These are phyloP conservation scores for Pseudopyricularia cyperi DNA, from an alignment of 2,329 filamentous ascomycete genomes.

Conservation along the genomic window DNA sequence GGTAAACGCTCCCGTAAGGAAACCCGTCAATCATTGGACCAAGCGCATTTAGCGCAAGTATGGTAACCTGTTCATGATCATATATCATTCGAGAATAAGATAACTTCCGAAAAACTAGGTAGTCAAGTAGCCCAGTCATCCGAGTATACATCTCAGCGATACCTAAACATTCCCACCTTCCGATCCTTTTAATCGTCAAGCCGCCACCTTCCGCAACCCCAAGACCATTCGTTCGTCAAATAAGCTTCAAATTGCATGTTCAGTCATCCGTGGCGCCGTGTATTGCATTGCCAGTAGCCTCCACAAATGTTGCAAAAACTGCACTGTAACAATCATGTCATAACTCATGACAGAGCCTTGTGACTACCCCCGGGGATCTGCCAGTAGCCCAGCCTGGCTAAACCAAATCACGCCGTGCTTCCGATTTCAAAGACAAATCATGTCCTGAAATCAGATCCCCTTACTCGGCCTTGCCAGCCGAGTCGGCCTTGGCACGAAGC, in stretches of 20 bases:
- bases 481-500: slow-evolving; percentile 78
- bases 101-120: neutral
- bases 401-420: neutral
- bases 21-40: neutral
- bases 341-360: neutral
- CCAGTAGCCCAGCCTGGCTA: neutral
- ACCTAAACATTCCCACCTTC: neutral
- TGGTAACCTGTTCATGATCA: no score
- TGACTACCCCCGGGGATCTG: neutral
- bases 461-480: slow-evolving; percentile 59
- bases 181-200: neutral
- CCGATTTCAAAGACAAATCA: neutral
- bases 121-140: neutral
- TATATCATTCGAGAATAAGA: no score
- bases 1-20: neutral
- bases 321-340: neutral
- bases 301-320: neutral
- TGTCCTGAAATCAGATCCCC: neutral
- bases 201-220: neutral
- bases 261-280: no score
- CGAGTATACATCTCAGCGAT: neutral
- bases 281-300: neutral
- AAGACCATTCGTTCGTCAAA: no score
- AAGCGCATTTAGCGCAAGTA: no score
- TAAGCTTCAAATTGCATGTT: no score